Conservation (phyloP, 192 early-diverging fungal species). For the Mortierella alpina region DNA sequence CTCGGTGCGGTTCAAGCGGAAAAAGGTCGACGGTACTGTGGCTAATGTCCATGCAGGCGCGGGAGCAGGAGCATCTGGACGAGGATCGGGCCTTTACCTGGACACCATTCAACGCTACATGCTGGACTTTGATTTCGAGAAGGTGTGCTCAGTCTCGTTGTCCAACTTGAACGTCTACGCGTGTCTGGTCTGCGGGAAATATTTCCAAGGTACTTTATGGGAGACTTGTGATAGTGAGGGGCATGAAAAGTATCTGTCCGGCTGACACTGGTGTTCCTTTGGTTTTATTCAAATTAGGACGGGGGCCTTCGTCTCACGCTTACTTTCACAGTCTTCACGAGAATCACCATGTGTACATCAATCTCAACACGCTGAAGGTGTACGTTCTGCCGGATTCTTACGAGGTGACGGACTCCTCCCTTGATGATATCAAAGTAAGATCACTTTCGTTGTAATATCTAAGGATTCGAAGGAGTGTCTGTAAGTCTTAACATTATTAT, state of each 20-base stretch:
- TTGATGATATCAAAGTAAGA: slow-evolving; percentile 91
- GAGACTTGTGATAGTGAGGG: background rate
- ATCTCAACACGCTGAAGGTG: slow-evolving; percentile 83
- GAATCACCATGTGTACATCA: slow-evolving; percentile 96
- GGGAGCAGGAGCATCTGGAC: slow-evolving; percentile 11
- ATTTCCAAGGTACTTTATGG: slow-evolving; percentile 79
- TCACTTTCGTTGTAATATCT: background rate
- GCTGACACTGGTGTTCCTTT: background rate
- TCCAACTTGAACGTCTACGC: slow-evolving; percentile 95
- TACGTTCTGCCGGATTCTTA: slow-evolving; percentile 96
- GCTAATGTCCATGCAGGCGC: background rate
- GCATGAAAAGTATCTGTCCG: background rate
- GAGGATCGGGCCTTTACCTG: slow-evolving; percentile 46
- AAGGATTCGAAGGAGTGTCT: background rate
- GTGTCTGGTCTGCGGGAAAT: slow-evolving; percentile 96
- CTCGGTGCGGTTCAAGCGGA: slow-evolving; percentile 41
- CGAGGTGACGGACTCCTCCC: slow-evolving; percentile 85
- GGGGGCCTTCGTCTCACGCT: slow-evolving; percentile 90
- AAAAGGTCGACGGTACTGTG: slow-evolving; percentile 12
- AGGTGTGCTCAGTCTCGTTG: slow-evolving; percentile 95
- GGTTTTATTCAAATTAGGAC: slow-evolving; percentile 58
- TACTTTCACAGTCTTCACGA: slow-evolving; percentile 97
- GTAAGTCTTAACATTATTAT: background rate
- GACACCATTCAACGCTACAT: slow-evolving; percentile 77
- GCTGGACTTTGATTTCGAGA: slow-evolving; percentile 99